phyloP scores from a whole-genome alignment of 192 early-diverging fungal species.

The Entomortierella chlamydospora region DNA sequence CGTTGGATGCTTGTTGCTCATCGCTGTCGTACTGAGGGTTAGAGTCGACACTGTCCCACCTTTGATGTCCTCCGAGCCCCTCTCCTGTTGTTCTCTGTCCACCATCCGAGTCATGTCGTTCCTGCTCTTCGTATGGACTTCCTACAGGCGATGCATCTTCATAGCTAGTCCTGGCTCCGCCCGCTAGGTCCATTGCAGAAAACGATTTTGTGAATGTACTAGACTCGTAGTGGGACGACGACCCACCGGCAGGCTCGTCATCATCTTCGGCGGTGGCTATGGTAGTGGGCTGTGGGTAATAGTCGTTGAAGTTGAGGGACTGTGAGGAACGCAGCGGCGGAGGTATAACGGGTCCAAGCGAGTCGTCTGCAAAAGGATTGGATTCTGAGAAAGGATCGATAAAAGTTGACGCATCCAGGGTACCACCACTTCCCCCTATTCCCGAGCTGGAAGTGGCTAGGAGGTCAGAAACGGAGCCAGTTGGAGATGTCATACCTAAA shows the following conservation, averaged over 20 bases:
- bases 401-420: constrained; percentile 45
- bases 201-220: constrained; percentile 25
- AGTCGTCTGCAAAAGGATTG: constrained; percentile 49
- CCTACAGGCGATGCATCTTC: not conserved
- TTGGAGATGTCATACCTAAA: constrained; percentile 32
- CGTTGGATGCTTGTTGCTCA: constrained; percentile 14
- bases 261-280: too few relatives aligned
- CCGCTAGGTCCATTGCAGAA: constrained; percentile 35
- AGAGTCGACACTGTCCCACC: constrained; percentile 43
- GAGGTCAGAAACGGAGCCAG: constrained; percentile 42
- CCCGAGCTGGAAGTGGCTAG: constrained; percentile 15
- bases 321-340: constrained; percentile 14
- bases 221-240: not conserved
- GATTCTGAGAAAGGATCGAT: constrained; percentile 52
- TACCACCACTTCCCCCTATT: not conserved
- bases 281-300: constrained; percentile 39
- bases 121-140: constrained; percentile 5
- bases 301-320: constrained; percentile 43
- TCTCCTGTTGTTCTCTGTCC: not conserved
- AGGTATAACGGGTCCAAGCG: constrained; percentile 11
- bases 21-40: constrained; percentile 36
- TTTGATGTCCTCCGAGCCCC: constrained; percentile 22
- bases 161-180: not conserved
- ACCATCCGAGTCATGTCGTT: constrained; percentile 19
- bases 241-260: not conserved